Conservation (phyloP, 1,284 basidiomycete species). For the Coniferiporia weirii region DNA sequence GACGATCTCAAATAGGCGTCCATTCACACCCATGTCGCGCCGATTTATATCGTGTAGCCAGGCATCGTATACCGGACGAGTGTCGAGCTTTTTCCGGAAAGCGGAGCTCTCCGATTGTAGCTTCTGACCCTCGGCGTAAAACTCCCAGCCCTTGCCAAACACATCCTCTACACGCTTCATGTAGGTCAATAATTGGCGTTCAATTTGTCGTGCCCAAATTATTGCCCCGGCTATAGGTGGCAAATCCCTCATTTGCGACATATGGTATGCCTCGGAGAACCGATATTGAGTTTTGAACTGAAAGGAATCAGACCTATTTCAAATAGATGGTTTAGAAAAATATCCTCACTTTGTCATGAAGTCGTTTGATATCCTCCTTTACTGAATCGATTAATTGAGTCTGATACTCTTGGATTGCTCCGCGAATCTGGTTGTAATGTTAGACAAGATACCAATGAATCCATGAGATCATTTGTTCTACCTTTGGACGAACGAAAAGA, state of each 20-base stretch:
- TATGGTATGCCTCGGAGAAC: slow-evolving; percentile 93
- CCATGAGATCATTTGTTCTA: slow-evolving; percentile 29
- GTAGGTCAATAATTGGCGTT: slow-evolving; percentile 91
- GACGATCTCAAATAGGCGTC: slow-evolving; percentile 95
- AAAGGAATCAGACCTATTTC: slow-evolving; percentile 15
- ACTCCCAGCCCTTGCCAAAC: slow-evolving; percentile 96
- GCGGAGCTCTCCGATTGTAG: slow-evolving; percentile 88
- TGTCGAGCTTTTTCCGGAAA: slow-evolving; percentile 95
- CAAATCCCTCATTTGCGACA: slow-evolving; percentile 96
- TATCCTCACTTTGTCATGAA: slow-evolving; percentile 78
- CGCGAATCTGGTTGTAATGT: slow-evolving; percentile 62
- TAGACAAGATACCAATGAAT: neutral
- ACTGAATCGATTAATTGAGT: slow-evolving; percentile 97
- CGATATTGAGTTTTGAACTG: slow-evolving; percentile 93
- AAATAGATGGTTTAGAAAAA: slow-evolving; percentile 1
- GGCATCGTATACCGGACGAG: slow-evolving; percentile 89
- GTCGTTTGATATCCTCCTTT: slow-evolving; percentile 92
- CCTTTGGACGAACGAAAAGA: slow-evolving; percentile 97
- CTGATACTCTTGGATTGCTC: slow-evolving; percentile 98
- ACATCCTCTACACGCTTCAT: slow-evolving; percentile 99
- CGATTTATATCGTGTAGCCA: slow-evolving; percentile 96
- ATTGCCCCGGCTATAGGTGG: slow-evolving; percentile 97
- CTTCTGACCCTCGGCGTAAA: slow-evolving; percentile 98
- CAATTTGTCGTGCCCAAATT: slow-evolving; percentile 98
- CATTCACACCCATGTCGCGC: slow-evolving; percentile 87